A percentile compares a stretch with the other conserved stretches of the same genome.
Conservation (phyloP, 139 green algal genomes). For the Nannochloris sp. region DNA sequence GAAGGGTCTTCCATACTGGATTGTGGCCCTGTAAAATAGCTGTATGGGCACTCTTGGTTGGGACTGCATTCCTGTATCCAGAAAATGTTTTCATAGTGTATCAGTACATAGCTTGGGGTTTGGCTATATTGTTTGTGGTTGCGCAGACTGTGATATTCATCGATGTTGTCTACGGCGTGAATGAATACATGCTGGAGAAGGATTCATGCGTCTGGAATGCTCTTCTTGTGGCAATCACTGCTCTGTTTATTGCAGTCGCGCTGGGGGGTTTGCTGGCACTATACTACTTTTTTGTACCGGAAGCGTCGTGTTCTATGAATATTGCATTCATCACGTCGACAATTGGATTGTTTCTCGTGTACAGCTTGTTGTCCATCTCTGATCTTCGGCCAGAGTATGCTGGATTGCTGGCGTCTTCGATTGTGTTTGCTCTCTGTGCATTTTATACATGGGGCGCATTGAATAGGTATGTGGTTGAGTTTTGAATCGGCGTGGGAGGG, state of each 20-base stretch:
- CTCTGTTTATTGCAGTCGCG: conserved; percentile 28
- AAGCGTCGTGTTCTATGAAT: conserved; percentile 55
- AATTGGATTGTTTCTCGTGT: conserved; percentile 50
- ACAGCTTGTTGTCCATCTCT: conserved; percentile 52
- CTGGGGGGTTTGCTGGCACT: conserved; percentile 47
- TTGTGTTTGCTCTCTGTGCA: conserved; percentile 54
- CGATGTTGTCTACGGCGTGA: conserved; percentile 55
- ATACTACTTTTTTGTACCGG: conserved; percentile 50
- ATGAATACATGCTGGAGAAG: conserved; percentile 44
- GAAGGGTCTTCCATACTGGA: conserved; percentile 45
- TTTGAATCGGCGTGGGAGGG: not conserved
- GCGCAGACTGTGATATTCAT: conserved; percentile 68
- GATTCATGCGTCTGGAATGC: conserved; percentile 27
- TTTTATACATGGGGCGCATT: conserved; percentile 60
- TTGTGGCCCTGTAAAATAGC: conserved; percentile 40
- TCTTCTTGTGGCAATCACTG: conserved; percentile 33
- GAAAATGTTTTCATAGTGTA: conserved; percentile 40
- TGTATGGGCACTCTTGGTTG: conserved; percentile 42
- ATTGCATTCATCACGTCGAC: conserved; percentile 76
- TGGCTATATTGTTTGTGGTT: conserved; percentile 64
- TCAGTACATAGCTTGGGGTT: conserved; percentile 39
- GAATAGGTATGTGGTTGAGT: conserved; percentile 27
- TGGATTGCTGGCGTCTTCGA: conserved; percentile 56
- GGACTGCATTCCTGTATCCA: conserved; percentile 55
- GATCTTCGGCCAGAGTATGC: conserved; percentile 36